These are phyloP conservation scores for Dalbergia cochinchinensis DNA, from an alignment of 306 rosid species.

Conservation along the genomic window DNA sequence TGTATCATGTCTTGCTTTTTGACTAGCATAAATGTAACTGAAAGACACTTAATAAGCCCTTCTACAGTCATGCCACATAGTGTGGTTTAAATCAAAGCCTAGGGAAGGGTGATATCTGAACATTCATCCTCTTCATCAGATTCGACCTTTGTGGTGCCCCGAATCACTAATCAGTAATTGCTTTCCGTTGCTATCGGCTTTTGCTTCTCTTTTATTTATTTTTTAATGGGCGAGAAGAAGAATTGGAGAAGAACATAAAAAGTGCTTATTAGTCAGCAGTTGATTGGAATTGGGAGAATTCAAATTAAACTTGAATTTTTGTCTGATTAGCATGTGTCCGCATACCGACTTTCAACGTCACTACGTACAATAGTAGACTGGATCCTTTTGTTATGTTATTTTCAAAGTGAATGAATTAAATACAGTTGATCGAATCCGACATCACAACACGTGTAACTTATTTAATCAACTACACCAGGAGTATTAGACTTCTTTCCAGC, in stretches of 20 bases:
- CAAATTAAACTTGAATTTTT: constrained; percentile 9
- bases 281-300: constrained; percentile 1
- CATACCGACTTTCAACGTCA: background rate
- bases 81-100: constrained; percentile 17
- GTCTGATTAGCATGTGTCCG: background rate
- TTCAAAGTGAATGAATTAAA: background rate
- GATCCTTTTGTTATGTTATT: background rate
- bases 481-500: background rate
- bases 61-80: constrained; percentile 20
- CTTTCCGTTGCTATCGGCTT: constrained; percentile 36
- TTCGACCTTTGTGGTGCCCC: constrained; percentile 19
- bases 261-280: background rate
- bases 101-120: background rate
- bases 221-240: background rate
- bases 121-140: background rate
- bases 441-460: constrained; percentile 26
- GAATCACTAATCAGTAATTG: constrained; percentile 1
- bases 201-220: background rate
- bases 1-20: constrained; percentile 23
- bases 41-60: background rate
- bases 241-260: background rate
- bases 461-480: background rate
- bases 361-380: background rate
- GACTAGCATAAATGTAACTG: background rate
- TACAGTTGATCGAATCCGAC: background rate